Percentiles rank a stretch among this genome's conserved stretches.
These are phyloP conservation scores for Boletus vinaceobasis DNA, from an alignment of 768 basidiomycete species.

Conservation along the genomic window DNA sequence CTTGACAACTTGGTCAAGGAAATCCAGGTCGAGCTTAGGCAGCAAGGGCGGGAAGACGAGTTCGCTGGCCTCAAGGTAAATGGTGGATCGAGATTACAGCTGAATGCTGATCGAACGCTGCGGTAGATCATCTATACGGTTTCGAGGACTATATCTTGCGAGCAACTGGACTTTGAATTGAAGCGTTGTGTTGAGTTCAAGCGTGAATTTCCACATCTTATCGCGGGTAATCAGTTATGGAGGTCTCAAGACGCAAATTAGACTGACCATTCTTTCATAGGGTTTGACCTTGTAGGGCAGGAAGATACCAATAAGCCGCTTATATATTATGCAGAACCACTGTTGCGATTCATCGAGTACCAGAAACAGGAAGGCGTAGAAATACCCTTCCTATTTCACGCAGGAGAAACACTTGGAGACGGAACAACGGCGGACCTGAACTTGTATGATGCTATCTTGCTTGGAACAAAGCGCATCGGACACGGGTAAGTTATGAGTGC, in stretches of 20 bases:
- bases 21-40: constrained; percentile 33
- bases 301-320: constrained; percentile 41
- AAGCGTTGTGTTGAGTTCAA: constrained; percentile 45
- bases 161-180: constrained; percentile 40
- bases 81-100: not conserved
- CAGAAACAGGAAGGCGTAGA: constrained; percentile 25
- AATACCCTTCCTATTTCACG: constrained; percentile 47
- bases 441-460: constrained; percentile 45
- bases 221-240: constrained; percentile 34
- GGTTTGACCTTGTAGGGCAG: constrained; percentile 50
- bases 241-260: not conserved
- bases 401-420: constrained; percentile 49
- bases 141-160: constrained; percentile 32
- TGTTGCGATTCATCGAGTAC: constrained; percentile 38
- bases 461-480: constrained; percentile 50
- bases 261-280: constrained; percentile 15
- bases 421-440: constrained; percentile 44
- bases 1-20: constrained; percentile 35
- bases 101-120: not conserved
- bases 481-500: constrained; percentile 36
- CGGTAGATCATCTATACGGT: constrained; percentile 43
- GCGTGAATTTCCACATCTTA: constrained; percentile 43
- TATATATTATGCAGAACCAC: constrained; percentile 36
- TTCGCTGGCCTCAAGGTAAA: constrained; percentile 42
- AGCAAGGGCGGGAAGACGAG: constrained; percentile 37